Percentiles rank a stretch among this genome's conserved stretches.
These are phyloP conservation scores for Crucihimalaya himalaica DNA, from an alignment of 345 rosid genomes.

Conservation along the genomic window DNA sequence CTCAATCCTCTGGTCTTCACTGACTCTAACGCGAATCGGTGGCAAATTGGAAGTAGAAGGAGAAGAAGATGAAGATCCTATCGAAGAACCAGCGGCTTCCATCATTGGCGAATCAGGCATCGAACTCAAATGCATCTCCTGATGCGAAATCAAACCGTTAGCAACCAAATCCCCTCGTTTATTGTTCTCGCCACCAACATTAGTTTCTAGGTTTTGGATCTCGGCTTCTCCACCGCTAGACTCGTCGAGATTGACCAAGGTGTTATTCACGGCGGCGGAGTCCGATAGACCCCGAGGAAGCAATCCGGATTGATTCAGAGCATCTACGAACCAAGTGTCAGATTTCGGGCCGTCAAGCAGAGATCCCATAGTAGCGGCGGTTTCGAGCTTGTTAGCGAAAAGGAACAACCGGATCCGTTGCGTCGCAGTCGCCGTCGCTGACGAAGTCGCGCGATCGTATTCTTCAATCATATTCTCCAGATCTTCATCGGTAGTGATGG, in stretches of 20 bases:
- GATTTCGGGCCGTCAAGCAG: conserved; percentile 68
- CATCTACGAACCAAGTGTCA: conserved; percentile 85
- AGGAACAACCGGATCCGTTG: conserved; percentile 65
- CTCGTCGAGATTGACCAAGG: conserved; percentile 58
- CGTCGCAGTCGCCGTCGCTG: conserved; percentile 44
- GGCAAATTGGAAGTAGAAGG: conserved; percentile 70
- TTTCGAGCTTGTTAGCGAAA: conserved; percentile 70
- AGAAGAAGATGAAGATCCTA: conserved; percentile 66
- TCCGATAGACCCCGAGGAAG: conserved; percentile 71
- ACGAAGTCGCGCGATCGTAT: conserved; percentile 54
- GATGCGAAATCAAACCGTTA: conserved; percentile 29
- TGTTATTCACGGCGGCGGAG: conserved; percentile 51
- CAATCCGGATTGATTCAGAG: conserved; percentile 64
- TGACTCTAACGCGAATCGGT: conserved; percentile 59
- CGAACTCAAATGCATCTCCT: conserved; percentile 52
- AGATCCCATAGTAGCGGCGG: conserved; percentile 71
- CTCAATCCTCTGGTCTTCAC: conserved; percentile 49
- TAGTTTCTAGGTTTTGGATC: conserved; percentile 24
- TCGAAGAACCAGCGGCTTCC: conserved; percentile 52
- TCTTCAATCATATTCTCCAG: conserved; percentile 85
- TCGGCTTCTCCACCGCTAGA: conserved; percentile 34
- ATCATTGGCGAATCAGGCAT: conserved; percentile 63
- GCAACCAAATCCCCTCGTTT: conserved; percentile 20
- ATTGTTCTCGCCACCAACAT: conserved; percentile 39
- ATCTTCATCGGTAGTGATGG: conserved; percentile 78